A percentile compares a stretch with the other conserved stretches of the same genome.
Conservation (phyloP, 306 rosid genomes). For the Vigna reflexopilosa region DNA sequence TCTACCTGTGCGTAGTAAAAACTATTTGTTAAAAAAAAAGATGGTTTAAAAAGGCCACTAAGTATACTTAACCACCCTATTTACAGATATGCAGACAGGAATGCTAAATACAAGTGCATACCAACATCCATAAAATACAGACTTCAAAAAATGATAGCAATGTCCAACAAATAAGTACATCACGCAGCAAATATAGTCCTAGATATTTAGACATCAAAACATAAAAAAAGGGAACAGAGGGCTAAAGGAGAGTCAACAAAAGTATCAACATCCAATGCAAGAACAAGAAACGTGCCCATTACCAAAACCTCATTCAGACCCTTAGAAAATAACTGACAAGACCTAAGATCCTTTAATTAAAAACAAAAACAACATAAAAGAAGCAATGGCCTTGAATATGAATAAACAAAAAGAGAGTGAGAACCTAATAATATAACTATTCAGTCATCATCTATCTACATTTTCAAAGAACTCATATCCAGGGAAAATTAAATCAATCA, state of each 20-base stretch:
- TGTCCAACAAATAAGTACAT: slow-evolving; percentile 27
- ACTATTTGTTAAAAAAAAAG: slow-evolving; percentile 12
- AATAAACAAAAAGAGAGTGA: background rate
- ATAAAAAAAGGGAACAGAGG: background rate
- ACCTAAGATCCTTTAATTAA: background rate
- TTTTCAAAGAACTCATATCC: slow-evolving; percentile 3
- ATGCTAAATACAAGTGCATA: slow-evolving; percentile 3
- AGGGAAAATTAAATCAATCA: slow-evolving; percentile 3
- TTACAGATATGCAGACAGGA: slow-evolving; percentile 17
- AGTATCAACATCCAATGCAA: slow-evolving; percentile 1
- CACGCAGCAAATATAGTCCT: slow-evolving; percentile 8
- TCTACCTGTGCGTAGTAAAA: slow-evolving; percentile 71
- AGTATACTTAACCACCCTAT: slow-evolving; percentile 20
- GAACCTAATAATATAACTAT: background rate
- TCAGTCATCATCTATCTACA: background rate
- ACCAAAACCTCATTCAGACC: slow-evolving; percentile 4
- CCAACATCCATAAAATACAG: background rate
- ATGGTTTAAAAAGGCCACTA: background rate
- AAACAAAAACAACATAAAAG: background rate
- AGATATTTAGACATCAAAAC: slow-evolving; percentile 24
- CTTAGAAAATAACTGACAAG: slow-evolving; percentile 11
- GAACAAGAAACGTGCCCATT: slow-evolving; percentile 27
- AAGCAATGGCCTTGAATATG: slow-evolving; percentile 5
- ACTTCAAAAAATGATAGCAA: slow-evolving; percentile 7
- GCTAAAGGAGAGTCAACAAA: background rate